Evolutionary conservation across 2,329 filamentous ascomycete species (phyloP), one percentile per base, ranked within the genome.

Genomic region (Magnaporthiopsis rhizophila): DNA sequence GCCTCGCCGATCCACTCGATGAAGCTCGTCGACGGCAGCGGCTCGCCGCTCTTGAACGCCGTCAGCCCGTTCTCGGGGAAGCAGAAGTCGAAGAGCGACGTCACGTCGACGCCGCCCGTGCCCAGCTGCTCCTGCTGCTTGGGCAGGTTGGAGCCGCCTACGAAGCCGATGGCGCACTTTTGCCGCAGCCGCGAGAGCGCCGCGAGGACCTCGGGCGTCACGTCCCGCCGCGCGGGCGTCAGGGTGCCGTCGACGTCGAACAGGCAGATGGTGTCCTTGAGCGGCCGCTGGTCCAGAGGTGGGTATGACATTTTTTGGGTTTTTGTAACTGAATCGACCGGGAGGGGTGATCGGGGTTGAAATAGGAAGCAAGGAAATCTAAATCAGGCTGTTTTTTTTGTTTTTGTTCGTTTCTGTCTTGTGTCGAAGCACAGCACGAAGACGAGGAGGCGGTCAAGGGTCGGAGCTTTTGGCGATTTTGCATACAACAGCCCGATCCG

Each of bases 91-190:
- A 99, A 99, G 72, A 98, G 87, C 67, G 86, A 82, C 63, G 88
- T 92, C 67, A 98, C 94, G 70, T 89, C 83, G 34, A 79, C 76
- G 65, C 83, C 79, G 32, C 84, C 75, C 4, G 86, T 83, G 75
- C 92, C 92, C 67, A 98, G 86, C 80, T 98, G 94, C 78, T 98
- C 95, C 78, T 98, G 92, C 79, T 98, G 95, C 82, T 99, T 98
- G 75, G 77, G 80, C 67, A 97, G 86, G 82, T 98, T 90, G 71
- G 90, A 95, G 75, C 95, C 95, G 72, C 95, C 95, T 67, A 98
- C 93, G 79, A 87, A 96, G 71, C 92, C 93, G 73, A 97, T 92
- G 71, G 92, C 90, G 73, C 90, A 89, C 77, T 95, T 92, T 75
- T 95, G 85, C 69, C 95, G 91, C 70, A 98, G 88, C 62, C 82